Evolutionary conservation across 805 yeast genomes (phyloP), one percentile per base, ranked within the genome.

Genomic region (Scheffersomyces amazonensis): DNA sequence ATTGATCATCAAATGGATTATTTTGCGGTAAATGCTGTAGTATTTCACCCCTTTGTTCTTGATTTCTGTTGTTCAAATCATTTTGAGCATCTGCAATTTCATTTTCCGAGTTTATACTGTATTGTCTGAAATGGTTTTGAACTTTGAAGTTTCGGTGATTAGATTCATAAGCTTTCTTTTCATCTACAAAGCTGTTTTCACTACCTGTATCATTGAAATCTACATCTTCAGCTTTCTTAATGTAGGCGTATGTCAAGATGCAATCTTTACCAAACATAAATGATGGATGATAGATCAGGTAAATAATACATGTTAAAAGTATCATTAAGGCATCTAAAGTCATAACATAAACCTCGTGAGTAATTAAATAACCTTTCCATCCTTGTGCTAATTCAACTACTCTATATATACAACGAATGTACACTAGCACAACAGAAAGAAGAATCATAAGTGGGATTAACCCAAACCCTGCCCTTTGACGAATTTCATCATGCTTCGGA

Each of bases 331-430:
- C 68, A 34, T 64, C 69, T 21, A 63, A 43, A 1, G 54, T 46
- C 49, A 60, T 41, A 1, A 85, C 64, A 52, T 80, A 58, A 3
- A 67, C 54, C 3, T 72, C 53, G 19, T 60, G 59, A 2, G 70
- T 65, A 34, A 85, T 82, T 49, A 88, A 63, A 40, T 58, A 67
- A 1, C 95, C 91, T 5, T 53, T 42, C 83, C 90, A 86, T 11
- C 90, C 91, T 52, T 80, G 78, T 2, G 80, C 59, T 41, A 88
- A 66, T 59, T 88, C 96, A 27, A 76, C 71, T 21, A 86, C 71
- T 54, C 96, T 75, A 60, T 85, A 87, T 30, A 81, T 65, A 47
- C 90, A 83, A 53, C 96, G 74, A 20, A 77, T 65, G 44, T 75
- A 81, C 17, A 87, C 70, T 31, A 78, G 70, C 2, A 75, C 16